These are phyloP conservation scores for Persicaria tinctoria DNA, from an alignment of 148 eudicot species.

Conservation along the genomic window DNA sequence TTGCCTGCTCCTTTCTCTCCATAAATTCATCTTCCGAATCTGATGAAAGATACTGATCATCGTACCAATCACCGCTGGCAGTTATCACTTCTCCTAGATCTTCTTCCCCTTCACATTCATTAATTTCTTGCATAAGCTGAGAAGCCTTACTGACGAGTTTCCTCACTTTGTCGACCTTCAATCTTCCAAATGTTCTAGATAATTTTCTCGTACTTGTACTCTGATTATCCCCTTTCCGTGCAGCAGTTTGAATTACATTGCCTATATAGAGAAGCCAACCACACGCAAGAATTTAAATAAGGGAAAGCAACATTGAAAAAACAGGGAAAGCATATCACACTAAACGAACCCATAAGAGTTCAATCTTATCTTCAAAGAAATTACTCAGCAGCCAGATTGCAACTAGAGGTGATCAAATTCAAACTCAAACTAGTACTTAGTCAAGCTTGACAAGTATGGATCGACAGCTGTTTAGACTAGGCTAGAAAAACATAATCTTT, in stretches of 20 bases:
- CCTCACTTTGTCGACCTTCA: conserved; percentile 57
- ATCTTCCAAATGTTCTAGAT: conserved; percentile 45
- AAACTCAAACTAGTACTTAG: neutral
- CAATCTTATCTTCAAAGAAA: neutral
- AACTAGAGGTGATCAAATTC: conserved; percentile 4
- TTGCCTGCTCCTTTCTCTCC: conserved; percentile 20
- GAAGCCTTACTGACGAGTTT: conserved; percentile 30
- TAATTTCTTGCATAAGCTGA: conserved; percentile 23
- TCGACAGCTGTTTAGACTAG: neutral
- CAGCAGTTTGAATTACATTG: conserved; percentile 14
- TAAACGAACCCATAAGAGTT: neutral
- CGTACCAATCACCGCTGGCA: conserved; percentile 10
- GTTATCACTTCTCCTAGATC: conserved; percentile 21
- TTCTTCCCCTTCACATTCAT: conserved; percentile 18
- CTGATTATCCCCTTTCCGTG: conserved; percentile 8
- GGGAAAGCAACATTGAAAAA: neutral
- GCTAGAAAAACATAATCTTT: neutral
- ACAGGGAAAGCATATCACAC: neutral
- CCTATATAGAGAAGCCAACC: conserved; percentile 18
- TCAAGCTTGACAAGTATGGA: neutral
- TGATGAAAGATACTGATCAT: conserved; percentile 18
- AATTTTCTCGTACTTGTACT: conserved; percentile 17
- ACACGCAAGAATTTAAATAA: neutral
- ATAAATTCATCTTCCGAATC: conserved; percentile 21
- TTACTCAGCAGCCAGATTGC: neutral